phyloP scores from a whole-genome alignment of 176 grass and related monocot species.

The Hordeum marinum region DNA sequence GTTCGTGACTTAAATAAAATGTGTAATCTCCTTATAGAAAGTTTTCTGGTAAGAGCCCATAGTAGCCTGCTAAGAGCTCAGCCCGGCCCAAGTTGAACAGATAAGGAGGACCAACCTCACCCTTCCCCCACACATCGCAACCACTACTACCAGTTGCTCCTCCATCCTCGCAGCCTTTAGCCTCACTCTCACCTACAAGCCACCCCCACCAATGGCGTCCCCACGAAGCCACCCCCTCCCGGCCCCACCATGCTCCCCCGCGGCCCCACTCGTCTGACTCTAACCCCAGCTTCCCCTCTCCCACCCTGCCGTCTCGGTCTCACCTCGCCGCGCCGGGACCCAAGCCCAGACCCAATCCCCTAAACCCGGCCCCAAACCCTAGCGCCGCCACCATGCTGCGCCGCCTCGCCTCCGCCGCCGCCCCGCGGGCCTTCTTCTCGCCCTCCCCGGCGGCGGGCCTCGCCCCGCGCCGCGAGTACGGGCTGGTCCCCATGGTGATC shows the following conservation, averaged over 20 bases:
- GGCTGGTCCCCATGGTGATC: constrained; percentile 82
- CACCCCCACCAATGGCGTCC: constrained; percentile 28
- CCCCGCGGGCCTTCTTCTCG: constrained; percentile 34
- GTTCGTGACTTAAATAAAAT: no score
- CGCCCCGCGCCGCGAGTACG: constrained; percentile 45
- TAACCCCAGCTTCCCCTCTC: neutral
- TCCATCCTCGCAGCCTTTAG: neutral
- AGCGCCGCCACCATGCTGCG: constrained; percentile 35
- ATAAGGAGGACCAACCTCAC: neutral
- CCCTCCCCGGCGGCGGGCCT: neutral
- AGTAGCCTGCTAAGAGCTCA: neutral
- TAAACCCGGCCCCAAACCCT: constrained; percentile 37
- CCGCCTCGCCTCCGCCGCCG: constrained; percentile 28
- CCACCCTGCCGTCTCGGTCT: constrained; percentile 3
- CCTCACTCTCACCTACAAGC: constrained; percentile 11
- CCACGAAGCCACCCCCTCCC: neutral
- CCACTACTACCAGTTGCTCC: neutral
- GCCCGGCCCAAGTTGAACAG: constrained; percentile 1
- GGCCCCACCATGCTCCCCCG: neutral
- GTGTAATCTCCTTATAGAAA: no score
- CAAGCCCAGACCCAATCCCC: constrained; percentile 26
- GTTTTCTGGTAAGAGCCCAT: neutral
- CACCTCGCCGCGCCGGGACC: constrained; percentile 1
- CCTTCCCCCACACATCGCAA: neutral
- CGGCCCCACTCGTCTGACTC: constrained; percentile 26